Conservation (phyloP, 1,139 yeast species). For the Kodamaea suecica region DNA sequence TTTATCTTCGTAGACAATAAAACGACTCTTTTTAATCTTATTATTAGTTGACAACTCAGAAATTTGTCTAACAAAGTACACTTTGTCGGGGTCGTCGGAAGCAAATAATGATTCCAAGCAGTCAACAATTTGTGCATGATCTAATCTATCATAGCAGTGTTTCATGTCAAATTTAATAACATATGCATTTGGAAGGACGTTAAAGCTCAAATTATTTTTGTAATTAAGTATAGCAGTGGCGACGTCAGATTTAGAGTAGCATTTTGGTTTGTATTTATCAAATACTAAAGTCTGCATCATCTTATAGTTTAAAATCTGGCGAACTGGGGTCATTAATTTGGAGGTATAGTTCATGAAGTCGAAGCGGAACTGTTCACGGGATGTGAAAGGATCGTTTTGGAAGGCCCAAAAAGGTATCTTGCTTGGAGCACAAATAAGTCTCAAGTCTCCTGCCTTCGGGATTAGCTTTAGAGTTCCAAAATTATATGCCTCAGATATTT, state of each 20-base stretch:
- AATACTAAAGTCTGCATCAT: slow-evolving; percentile 2
- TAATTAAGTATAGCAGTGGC: slow-evolving; percentile 25
- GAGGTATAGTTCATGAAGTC: slow-evolving; percentile 24
- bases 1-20: slow-evolving; percentile 13
- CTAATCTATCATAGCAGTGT: slow-evolving; percentile 76
- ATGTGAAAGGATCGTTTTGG: background rate
- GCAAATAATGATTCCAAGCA: slow-evolving; percentile 26
- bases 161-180: slow-evolving; percentile 74
- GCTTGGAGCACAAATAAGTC: slow-evolving; percentile 61
- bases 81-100: slow-evolving; percentile 20
- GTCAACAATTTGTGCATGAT: slow-evolving; percentile 44
- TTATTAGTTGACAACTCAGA: slow-evolving; percentile 10
- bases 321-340: slow-evolving; percentile 34
- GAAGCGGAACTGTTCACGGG: slow-evolving; percentile 12
- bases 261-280: slow-evolving; percentile 17
- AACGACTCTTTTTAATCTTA: slow-evolving; percentile 12
- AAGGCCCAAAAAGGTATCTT: slow-evolving; percentile 16
- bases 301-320: slow-evolving; percentile 16
- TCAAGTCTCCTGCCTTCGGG: slow-evolving; percentile 56
- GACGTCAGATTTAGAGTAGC: slow-evolving; percentile 28
- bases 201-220: slow-evolving; percentile 13
- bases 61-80: slow-evolving; percentile 24
- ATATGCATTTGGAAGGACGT: slow-evolving; percentile 30
- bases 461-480: slow-evolving; percentile 43
- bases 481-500: slow-evolving; percentile 16